A percentile compares a stretch with the other conserved stretches of the same genome.
These are phyloP conservation scores for Flaveria linearis DNA, from an alignment of 129 eudicot species.

Conservation along the genomic window DNA sequence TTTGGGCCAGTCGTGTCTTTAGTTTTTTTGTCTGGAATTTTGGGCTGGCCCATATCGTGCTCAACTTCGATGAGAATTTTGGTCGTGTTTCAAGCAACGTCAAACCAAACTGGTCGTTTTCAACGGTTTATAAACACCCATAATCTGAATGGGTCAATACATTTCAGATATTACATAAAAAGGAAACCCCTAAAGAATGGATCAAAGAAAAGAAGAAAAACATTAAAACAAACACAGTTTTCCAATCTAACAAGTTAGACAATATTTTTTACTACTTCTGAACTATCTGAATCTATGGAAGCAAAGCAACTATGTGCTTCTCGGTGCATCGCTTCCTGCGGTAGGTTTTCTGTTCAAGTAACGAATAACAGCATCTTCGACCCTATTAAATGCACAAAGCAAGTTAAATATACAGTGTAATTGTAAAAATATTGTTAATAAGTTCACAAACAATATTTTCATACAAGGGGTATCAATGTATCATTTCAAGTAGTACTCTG, in stretches of 20 bases:
- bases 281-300: constrained; percentile 33
- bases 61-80: too few species aligned
- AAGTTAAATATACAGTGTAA: not conserved
- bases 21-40: too few species aligned
- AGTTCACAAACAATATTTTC: not conserved
- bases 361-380: constrained; percentile 88
- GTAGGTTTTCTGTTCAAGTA: constrained; percentile 77
- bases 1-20: too few species aligned
- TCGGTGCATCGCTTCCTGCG: constrained; percentile 54
- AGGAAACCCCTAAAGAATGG: not conserved
- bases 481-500: not conserved
- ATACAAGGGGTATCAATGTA: constrained; percentile 11
- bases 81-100: not conserved
- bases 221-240: not conserved
- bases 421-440: not conserved
- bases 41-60: too few species aligned
- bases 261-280: constrained; percentile 15
- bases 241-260: not conserved
- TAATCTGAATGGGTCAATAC: not conserved
- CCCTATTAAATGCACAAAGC: constrained; percentile 46
- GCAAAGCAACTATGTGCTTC: constrained; percentile 47
- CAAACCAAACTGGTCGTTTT: not conserved
- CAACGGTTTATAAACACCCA: not conserved
- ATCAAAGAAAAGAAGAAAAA: not conserved
- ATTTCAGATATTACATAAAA: not conserved